Evolutionary conservation across 2,329 filamentous ascomycete genomes (phyloP), one percentile per base, ranked within the genome.

Genomic region (Exutisphaerella laricina): DNA sequence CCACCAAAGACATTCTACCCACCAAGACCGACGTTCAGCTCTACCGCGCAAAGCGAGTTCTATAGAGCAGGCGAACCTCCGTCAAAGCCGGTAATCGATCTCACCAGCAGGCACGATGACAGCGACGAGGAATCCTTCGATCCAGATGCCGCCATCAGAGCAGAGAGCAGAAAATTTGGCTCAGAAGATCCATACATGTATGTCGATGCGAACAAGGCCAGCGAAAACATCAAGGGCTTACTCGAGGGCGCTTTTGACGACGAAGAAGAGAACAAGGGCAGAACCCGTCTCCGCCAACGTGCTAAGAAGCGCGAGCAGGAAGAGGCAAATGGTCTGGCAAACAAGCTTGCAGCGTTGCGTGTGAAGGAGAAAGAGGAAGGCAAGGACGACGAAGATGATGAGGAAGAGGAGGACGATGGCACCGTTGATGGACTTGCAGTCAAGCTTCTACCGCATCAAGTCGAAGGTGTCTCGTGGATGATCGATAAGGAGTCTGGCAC

Each of bases 381-480:
- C 4, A 69, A 75, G 41, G 72, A 77, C 31, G 57, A 60, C 16
- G 49, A 59, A 6, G 66, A 66, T 2, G 67, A 70, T 3, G 68
- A 69, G 1, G 70, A 73, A 4, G 70, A 71, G 2, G 71, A 72
- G 35, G 70, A 73, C 39, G 81, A 82, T 59, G 82, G 75, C 38
- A 77, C 70, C 48, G 72, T 96, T 0, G 82, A 88, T 41, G 92
- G 90, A 1, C 75, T 98, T 48, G 85, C 83, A 43, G 87, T 97
- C 47, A 89, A 85, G 58, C 74, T 98, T 2, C 74, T 98, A 0
- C 90, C 89, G 4, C 92, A 98, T 67, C 92, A 98, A 66, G 80
- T 96, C 10, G 87, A 95, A 43, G 92, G 92, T 56, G 84, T 97
- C 1, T 79, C 83, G 43, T 98, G 92, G 90, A 95, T 98, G 88